A percentile compares a stretch with the other conserved stretches of the same genome.
Evolutionary conservation across 2,329 filamentous ascomycete species (phyloP).

Genomic region (Cordyceps militaris): DNA sequence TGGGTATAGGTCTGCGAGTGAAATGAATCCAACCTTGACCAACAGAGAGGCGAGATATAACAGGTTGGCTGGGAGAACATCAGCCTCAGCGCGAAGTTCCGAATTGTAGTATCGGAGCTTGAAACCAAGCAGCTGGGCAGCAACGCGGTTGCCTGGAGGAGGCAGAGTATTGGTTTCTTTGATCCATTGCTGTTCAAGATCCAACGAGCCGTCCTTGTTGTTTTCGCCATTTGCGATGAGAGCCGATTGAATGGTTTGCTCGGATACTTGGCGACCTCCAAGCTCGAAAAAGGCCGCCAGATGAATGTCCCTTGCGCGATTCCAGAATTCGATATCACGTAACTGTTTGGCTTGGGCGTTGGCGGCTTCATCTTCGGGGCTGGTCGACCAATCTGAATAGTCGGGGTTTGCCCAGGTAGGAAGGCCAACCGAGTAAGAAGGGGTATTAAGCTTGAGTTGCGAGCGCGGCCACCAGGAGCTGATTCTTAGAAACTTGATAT

Average conservation of each 20-base stretch:
- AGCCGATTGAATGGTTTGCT: slow-evolving; percentile 44
- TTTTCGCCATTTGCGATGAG: slow-evolving; percentile 31
- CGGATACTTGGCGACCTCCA: slow-evolving; percentile 61
- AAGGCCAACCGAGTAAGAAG: slow-evolving; percentile 55
- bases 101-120: slow-evolving; percentile 95
- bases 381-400: slow-evolving; percentile 54
- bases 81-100: slow-evolving; percentile 62
- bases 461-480: slow-evolving; percentile 96
- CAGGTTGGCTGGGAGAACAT: slow-evolving; percentile 82
- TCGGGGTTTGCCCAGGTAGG: slow-evolving; percentile 79
- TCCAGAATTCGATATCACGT: slow-evolving; percentile 76
- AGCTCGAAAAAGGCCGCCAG: slow-evolving; percentile 86
- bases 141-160: slow-evolving; percentile 79
- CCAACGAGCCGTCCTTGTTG: slow-evolving; percentile 39
- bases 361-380: slow-evolving; percentile 60
- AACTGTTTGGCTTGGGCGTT: slow-evolving; percentile 49
- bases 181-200: slow-evolving; percentile 66
- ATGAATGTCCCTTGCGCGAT: slow-evolving; percentile 65
- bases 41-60: slow-evolving; percentile 86
- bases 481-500: slow-evolving; percentile 81
- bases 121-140: slow-evolving; percentile 92
- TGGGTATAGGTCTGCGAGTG: slow-evolving; percentile 80
- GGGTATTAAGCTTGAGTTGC: slow-evolving; percentile 33
- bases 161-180: slow-evolving; percentile 72
- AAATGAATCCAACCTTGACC: slow-evolving; percentile 96